Conservation (phyloP, 768 basidiomycete species). For the Suillus bovinus region DNA sequence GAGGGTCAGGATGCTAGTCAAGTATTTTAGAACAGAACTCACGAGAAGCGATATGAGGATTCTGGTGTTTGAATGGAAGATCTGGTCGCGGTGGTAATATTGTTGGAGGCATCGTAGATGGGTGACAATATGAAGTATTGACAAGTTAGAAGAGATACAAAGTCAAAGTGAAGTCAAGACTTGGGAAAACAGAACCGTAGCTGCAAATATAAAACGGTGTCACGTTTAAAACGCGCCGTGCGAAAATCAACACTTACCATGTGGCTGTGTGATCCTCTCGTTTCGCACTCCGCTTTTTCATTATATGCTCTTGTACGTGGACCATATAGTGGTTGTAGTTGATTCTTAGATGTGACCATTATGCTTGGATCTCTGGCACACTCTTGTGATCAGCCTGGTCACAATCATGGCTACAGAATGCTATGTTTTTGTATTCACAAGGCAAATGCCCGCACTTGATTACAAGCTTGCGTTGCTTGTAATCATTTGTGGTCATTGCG, state of each 20-base stretch:
- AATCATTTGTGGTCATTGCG: not conserved
- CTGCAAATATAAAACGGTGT: constrained; percentile 18
- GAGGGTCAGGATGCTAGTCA: not conserved
- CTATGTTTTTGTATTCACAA: not conserved
- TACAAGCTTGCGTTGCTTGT: not conserved
- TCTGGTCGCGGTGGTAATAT: constrained; percentile 47
- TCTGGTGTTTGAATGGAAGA: constrained; percentile 51
- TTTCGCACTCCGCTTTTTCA: constrained; percentile 31
- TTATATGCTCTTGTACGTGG: not conserved
- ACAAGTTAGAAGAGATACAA: constrained; percentile 6
- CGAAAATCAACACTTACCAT: constrained; percentile 30
- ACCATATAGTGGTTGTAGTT: not conserved
- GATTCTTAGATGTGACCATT: not conserved
- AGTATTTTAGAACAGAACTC: constrained; percentile 18
- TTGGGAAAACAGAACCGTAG: constrained; percentile 8
- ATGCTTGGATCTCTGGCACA: not conserved
- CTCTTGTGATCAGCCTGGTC: not conserved
- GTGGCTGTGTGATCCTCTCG: constrained; percentile 13
- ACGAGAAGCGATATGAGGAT: constrained; percentile 50
- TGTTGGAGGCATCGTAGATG: constrained; percentile 1
- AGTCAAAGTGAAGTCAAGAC: constrained; percentile 6
- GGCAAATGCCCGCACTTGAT: not conserved
- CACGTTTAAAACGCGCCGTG: constrained; percentile 36
- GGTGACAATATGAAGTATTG: not conserved
- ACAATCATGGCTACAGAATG: not conserved